phyloP scores from a whole-genome alignment of 2,329 filamentous ascomycete genomes.

The Blumeria hordei region DNA sequence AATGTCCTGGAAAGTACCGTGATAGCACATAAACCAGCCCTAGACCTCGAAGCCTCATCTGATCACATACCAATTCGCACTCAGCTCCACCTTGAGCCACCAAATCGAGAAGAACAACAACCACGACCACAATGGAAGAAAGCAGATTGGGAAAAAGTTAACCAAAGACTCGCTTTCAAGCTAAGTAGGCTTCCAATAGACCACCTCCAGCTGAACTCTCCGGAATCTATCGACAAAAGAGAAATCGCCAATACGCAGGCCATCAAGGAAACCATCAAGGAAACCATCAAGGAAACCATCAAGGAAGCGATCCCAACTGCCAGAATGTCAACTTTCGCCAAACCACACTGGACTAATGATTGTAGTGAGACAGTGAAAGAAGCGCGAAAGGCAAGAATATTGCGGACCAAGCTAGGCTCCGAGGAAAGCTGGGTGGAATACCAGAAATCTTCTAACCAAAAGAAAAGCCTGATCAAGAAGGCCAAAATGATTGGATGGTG shows the following conservation, averaged over 20 bases:
- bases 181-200: too few species aligned
- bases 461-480: neutral
- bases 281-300: too few species aligned
- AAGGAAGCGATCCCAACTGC: neutral
- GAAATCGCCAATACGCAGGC: too few species aligned
- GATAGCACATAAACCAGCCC: neutral
- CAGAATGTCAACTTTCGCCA: neutral
- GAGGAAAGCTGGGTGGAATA: neutral
- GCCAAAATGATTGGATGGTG: neutral
- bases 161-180: neutral
- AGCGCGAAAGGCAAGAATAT: neutral
- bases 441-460: neutral
- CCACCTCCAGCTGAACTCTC: too few species aligned
- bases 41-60: neutral
- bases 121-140: neutral
- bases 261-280: too few species aligned
- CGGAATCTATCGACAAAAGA: too few species aligned
- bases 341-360: neutral
- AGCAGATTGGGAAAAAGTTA: neutral
- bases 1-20: neutral
- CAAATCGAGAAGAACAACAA: neutral
- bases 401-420: neutral
- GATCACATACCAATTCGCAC: neutral
- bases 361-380: neutral
- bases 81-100: neutral